phyloP scores from a whole-genome alignment of 768 basidiomycete species.

The Suillus variegatus region DNA sequence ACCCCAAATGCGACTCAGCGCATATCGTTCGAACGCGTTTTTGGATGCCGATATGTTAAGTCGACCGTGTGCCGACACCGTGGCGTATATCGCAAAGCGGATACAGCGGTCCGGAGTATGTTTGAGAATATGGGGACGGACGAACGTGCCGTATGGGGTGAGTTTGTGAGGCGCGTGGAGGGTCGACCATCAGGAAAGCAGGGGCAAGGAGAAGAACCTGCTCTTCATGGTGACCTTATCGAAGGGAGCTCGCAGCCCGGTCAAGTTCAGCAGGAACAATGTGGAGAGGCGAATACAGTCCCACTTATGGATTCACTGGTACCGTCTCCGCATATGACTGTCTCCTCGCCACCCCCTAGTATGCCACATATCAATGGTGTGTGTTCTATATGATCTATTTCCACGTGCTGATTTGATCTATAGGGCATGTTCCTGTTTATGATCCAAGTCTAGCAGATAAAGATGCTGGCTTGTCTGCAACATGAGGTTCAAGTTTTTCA shows the following conservation, averaged over 20 bases:
- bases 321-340: neutral
- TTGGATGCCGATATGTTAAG: slow-evolving; percentile 72
- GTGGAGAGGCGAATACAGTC: slow-evolving; percentile 14
- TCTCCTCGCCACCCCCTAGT: neutral
- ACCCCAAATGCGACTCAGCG: slow-evolving; percentile 56
- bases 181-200: slow-evolving; percentile 41
- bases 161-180: slow-evolving; percentile 65
- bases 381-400: neutral
- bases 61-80: slow-evolving; percentile 73
- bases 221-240: slow-evolving; percentile 19
- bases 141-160: slow-evolving; percentile 67
- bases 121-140: slow-evolving; percentile 55
- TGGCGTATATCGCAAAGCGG: slow-evolving; percentile 66
- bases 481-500: neutral
- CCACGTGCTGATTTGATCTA: neutral
- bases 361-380: slow-evolving; percentile 16
- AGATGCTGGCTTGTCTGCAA: slow-evolving; percentile 7
- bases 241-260: slow-evolving; percentile 6
- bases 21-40: slow-evolving; percentile 69
- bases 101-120: slow-evolving; percentile 43
- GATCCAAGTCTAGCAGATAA: slow-evolving; percentile 9
- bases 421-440: slow-evolving; percentile 15
- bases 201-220: slow-evolving; percentile 23
- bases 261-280: slow-evolving; percentile 19
- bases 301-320: slow-evolving; percentile 15